phyloP scores from a whole-genome alignment of 2,329 filamentous ascomycete genomes.

The Curvularia eragrostidis region DNA sequence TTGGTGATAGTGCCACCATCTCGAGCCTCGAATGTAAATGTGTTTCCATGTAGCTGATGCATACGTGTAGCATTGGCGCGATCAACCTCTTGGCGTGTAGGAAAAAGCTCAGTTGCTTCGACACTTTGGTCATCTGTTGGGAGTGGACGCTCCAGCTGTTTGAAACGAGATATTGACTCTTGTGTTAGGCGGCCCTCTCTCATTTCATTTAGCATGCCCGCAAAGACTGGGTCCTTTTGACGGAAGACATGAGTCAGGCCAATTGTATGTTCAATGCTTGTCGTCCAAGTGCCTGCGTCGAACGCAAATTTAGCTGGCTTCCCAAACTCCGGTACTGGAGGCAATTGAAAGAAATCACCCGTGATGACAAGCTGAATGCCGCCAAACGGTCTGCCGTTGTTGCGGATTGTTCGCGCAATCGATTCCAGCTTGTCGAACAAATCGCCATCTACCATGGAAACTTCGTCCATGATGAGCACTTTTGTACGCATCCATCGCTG shows the following conservation, averaged over 20 bases:
- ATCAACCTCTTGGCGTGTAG: slow-evolving; percentile 89
- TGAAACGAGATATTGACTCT: slow-evolving; percentile 79
- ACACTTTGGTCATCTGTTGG: slow-evolving; percentile 73
- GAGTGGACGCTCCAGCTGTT: slow-evolving; percentile 69
- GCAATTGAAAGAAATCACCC: slow-evolving; percentile 96
- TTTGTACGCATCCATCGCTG: slow-evolving; percentile 89
- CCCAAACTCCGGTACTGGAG: slow-evolving; percentile 83
- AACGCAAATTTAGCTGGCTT: slow-evolving; percentile 87
- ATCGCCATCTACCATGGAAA: slow-evolving; percentile 98
- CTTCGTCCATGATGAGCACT: slow-evolving; percentile 88
- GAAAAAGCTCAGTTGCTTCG: slow-evolving; percentile 90
- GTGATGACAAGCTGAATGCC: slow-evolving; percentile 96
- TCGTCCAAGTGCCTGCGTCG: slow-evolving; percentile 88
- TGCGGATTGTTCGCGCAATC: slow-evolving; percentile 83
- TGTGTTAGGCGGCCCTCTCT: slow-evolving; percentile 80
- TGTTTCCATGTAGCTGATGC: slow-evolving; percentile 70
- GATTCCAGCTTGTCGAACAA: slow-evolving; percentile 95
- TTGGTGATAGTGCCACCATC: slow-evolving; percentile 77
- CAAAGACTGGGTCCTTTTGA: slow-evolving; percentile 89
- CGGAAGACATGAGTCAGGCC: slow-evolving; percentile 95
- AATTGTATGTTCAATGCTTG: slow-evolving; percentile 93
- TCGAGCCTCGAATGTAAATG: slow-evolving; percentile 71
- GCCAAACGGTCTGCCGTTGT: slow-evolving; percentile 91
- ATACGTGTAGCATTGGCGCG: slow-evolving; percentile 80
- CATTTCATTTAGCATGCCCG: slow-evolving; percentile 97